These are phyloP conservation scores for Colletotrichum cuscutae DNA, from an alignment of 2,329 filamentous ascomycete genomes.

Conservation along the genomic window DNA sequence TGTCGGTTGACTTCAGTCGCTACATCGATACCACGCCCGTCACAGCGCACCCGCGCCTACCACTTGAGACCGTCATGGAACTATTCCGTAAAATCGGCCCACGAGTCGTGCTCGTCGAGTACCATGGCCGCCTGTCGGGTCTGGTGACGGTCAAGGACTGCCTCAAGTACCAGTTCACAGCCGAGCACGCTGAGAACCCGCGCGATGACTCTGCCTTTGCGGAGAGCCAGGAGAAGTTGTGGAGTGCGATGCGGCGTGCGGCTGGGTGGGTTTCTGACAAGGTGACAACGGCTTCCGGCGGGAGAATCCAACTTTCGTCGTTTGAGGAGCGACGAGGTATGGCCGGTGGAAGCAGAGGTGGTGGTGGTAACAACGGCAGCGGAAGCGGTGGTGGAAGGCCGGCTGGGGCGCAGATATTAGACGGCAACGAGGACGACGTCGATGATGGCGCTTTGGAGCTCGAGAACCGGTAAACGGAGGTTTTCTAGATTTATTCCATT, in stretches of 20 bases:
- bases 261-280: constrained; percentile 69
- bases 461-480: constrained; percentile 46
- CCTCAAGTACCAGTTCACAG: constrained; percentile 96
- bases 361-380: constrained; percentile 34
- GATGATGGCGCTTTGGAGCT: constrained; percentile 56
- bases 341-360: constrained; percentile 50
- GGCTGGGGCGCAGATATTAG: constrained; percentile 46
- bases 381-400: constrained; percentile 27
- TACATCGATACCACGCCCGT: constrained; percentile 92
- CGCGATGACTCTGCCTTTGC: constrained; percentile 66
- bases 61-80: constrained; percentile 97
- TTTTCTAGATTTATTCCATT: background rate
- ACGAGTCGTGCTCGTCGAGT: constrained; percentile 90
- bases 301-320: constrained; percentile 64
- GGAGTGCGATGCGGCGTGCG: constrained; percentile 64
- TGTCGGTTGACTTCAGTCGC: constrained; percentile 80
- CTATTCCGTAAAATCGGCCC: constrained; percentile 98
- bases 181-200: constrained; percentile 84
- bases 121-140: constrained; percentile 83
- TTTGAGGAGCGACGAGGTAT: constrained; percentile 55
- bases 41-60: constrained; percentile 88
- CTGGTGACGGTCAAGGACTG: constrained; percentile 98
- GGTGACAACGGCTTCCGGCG: constrained; percentile 63
- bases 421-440: constrained; percentile 53
- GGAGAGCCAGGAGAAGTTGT: constrained; percentile 73